phyloP scores from a whole-genome alignment of 805 yeast genomes.

The Yamadazyma insecticola region DNA sequence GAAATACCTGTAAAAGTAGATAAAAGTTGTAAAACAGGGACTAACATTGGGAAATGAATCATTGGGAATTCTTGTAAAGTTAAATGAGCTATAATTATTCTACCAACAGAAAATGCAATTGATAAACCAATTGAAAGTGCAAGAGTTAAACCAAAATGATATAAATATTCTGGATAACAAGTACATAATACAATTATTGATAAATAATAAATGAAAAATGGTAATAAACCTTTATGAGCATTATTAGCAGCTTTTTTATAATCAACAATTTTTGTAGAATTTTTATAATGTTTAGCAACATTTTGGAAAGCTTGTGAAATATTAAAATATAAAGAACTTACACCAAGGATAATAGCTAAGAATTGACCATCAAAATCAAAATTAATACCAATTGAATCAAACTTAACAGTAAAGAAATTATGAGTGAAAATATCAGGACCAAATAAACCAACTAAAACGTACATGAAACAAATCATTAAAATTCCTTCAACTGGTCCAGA shows the following conservation, averaged over 20 bases:
- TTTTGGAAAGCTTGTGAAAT: conserved; percentile 63
- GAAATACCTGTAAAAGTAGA: conserved; percentile 29
- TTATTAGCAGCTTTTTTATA: conserved; percentile 31
- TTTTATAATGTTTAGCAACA: conserved; percentile 45
- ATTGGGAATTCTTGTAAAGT: conserved; percentile 76
- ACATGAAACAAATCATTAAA: conserved; percentile 52
- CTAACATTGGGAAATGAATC: conserved; percentile 62
- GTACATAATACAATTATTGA: conserved; percentile 44
- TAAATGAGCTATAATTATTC: conserved; percentile 83
- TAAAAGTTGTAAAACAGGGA: conserved; percentile 52
- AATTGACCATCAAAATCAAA: conserved; percentile 8
- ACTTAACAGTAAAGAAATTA: conserved; percentile 25
- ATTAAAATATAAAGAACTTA: conserved; percentile 56
- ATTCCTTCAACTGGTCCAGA: conserved; percentile 98
- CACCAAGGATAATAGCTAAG: conserved; percentile 41
- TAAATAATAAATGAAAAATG: conserved; percentile 56
- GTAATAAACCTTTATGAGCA: conserved; percentile 53
- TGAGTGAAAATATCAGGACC: conserved; percentile 70
- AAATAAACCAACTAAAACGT: conserved; percentile 55
- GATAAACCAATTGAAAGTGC: conserved; percentile 68
- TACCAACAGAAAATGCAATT: conserved; percentile 83
- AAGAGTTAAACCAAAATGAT: conserved; percentile 47
- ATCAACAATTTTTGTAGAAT: no score
- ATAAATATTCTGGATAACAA: conserved; percentile 49
- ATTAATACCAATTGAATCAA: conserved; percentile 28